A percentile compares a stretch with the other conserved stretches of the same genome.
phyloP scores from a whole-genome alignment of 441 rosid genomes.

The Arabidopsis lyrata region DNA sequence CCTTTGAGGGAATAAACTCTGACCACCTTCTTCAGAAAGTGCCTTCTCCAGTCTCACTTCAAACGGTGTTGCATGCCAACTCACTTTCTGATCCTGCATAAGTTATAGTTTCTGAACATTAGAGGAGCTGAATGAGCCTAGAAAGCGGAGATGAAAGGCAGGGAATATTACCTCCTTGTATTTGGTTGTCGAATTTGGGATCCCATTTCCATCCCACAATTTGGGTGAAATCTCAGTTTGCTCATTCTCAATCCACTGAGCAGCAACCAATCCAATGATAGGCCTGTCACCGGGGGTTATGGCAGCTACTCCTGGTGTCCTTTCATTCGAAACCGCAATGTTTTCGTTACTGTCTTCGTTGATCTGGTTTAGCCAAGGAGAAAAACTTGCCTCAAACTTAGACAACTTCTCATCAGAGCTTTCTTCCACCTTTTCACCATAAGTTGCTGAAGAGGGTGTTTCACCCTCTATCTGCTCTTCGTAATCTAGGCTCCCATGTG shows the following conservation, averaged over 20 bases:
- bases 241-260: conserved; percentile 86
- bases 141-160: conserved; percentile 9
- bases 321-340: conserved; percentile 31
- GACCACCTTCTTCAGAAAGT: conserved; percentile 60
- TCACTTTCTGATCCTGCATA: conserved; percentile 92
- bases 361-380: conserved; percentile 66
- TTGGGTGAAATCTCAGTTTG: conserved; percentile 58
- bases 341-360: conserved; percentile 42
- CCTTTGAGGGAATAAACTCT: conserved; percentile 66
- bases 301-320: conserved; percentile 46
- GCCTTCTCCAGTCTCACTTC: conserved; percentile 98
- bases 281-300: conserved; percentile 81
- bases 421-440: conserved; percentile 35
- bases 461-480: conserved; percentile 49
- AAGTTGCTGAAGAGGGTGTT: conserved; percentile 43
- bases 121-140: conserved; percentile 2
- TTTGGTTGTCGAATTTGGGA: conserved; percentile 93
- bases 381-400: conserved; percentile 58
- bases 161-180: conserved; percentile 78
- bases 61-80: conserved; percentile 99
- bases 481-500: conserved; percentile 42
- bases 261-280: conserved; percentile 82
- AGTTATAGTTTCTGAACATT: conserved; percentile 3
- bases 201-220: conserved; percentile 99
- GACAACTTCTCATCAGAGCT: conserved; percentile 45